Evolutionary conservation across 352 stramenopile species (phyloP), one percentile per base, ranked within the genome.

Genomic region (Chrysophaeum taylorii): DNA sequence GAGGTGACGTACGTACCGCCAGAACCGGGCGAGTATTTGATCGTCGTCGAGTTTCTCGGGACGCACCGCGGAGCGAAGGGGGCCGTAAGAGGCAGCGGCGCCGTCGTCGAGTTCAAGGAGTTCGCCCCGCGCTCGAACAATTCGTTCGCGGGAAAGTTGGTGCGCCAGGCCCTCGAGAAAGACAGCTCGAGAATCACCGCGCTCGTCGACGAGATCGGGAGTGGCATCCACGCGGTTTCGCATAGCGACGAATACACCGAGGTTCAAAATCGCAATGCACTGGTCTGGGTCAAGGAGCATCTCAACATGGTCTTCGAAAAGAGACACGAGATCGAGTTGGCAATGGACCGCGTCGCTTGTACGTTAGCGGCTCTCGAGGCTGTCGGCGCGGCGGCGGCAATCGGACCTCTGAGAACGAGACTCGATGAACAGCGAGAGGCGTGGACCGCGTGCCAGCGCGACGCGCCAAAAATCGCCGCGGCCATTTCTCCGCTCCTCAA

Each of bases 1-100:
- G 73, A 90, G 18, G 87, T 94, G 12, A 87, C 85, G 23, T 91
- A 92, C 63, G 79, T 76, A 0, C 79, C 57, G 0, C 29, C 41
- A 29, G 41, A 57, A 27, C 45, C 29, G 12, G 71, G 68, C 5
- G 39, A 74, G 36, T 76, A 73, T 43, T 12, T 37, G 33, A 64
- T 76, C 27, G 39, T 25, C 1, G 71, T 76, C 18, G 52, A 71
- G n/a, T 76, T 76, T 43, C 0, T 64, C 5, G 71, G 71, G 2
- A 76, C 71, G 0, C 70, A 70, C 35, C 52, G 68, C 33, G 71
- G 71, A 16, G 33, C 67, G 35, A 27, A 67, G 38, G 71, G 71
- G 29, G 2, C 31, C 23, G 57, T 76, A 21, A 50, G 71, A 36
- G 71, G 71, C 1, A 69, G 45, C 52, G 50, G 39, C 9, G 16